phyloP scores from a whole-genome alignment of 306 rosid species.

The Morella rubra region DNA sequence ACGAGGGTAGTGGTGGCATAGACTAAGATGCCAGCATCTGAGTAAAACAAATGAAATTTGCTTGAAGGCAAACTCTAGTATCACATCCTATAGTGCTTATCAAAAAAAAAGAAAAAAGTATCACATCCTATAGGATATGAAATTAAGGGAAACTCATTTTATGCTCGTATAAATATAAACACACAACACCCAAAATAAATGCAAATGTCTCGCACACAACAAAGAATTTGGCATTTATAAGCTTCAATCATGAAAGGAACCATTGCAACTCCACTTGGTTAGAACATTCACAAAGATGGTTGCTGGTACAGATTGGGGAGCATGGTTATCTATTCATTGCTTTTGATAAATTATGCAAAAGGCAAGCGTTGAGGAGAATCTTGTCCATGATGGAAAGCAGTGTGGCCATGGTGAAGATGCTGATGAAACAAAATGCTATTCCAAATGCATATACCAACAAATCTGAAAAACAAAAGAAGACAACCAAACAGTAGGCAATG shows the following conservation, averaged over 20 bases:
- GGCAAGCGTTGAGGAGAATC: background rate
- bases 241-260: background rate
- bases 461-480: conserved; percentile 4
- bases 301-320: background rate
- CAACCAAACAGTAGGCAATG: background rate
- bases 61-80: background rate
- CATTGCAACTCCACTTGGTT: background rate
- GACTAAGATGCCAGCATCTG: background rate
- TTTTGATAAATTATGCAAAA: background rate
- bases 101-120: too few species aligned
- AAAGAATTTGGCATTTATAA: too few species aligned
- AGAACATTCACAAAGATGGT: background rate
- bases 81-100: background rate
- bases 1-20: background rate
- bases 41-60: background rate
- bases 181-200: background rate
- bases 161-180: background rate
- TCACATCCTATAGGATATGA: background rate
- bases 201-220: background rate
- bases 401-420: background rate
- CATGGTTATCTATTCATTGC: background rate
- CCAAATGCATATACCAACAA: conserved; percentile 2
- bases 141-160: background rate
- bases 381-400: background rate
- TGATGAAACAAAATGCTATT: background rate